These are phyloP conservation scores for Fusarium avenaceum DNA, from an alignment of 2,329 filamentous ascomycete species.

Conservation along the genomic window DNA sequence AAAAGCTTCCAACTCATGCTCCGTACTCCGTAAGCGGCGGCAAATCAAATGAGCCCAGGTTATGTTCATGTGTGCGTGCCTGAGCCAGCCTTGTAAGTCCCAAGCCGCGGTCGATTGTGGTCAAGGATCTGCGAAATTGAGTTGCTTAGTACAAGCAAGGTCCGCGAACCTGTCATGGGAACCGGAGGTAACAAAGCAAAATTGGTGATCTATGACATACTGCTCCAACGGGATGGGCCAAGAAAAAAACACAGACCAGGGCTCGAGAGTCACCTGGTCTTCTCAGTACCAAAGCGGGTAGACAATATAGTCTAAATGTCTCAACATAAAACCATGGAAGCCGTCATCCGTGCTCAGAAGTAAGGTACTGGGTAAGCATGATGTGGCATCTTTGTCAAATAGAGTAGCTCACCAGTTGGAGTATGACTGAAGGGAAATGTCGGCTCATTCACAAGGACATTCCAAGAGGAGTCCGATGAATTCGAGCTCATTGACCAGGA, in stretches of 20 bases:
- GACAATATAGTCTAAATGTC: conserved; percentile 2
- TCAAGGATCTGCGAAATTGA: conserved; percentile 30
- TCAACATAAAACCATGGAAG: background rate
- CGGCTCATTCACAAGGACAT: background rate
- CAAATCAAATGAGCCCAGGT: conserved; percentile 29
- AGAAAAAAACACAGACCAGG: conserved; percentile 8
- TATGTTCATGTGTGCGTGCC: conserved; percentile 15
- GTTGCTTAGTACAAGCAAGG: conserved; percentile 1
- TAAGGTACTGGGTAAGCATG: background rate
- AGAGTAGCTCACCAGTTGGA: background rate
- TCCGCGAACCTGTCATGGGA: background rate
- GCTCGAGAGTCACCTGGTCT: conserved; percentile 22
- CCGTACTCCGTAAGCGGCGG: conserved; percentile 18
- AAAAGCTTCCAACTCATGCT: conserved; percentile 29
- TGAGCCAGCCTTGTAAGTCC: conserved; percentile 31
- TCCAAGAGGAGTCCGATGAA: background rate
- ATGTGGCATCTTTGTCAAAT: background rate
- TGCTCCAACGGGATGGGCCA: background rate
- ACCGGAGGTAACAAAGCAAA: background rate
- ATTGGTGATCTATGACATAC: background rate
- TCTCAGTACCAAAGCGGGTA: conserved; percentile 11
- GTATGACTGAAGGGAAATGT: background rate
- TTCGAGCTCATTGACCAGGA: background rate
- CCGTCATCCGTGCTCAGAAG: background rate
- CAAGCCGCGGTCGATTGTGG: conserved; percentile 10